These are phyloP conservation scores for Nakaseomyces glabratus DNA, from an alignment of 1,139 yeast genomes.

Conservation along the genomic window DNA sequence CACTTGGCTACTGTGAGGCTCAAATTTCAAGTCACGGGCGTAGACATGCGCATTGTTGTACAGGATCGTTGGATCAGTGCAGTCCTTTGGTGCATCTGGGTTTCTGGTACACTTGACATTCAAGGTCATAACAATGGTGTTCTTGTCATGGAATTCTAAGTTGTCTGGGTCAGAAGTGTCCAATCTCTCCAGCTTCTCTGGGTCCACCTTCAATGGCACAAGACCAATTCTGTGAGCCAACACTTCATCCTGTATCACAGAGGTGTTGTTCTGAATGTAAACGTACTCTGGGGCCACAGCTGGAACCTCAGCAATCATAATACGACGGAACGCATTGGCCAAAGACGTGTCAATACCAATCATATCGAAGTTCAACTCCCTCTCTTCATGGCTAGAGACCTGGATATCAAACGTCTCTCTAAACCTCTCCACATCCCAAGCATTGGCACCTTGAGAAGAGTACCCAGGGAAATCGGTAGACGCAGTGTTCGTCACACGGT, in stretches of 20 bases:
- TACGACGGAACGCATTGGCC: slow-evolving; percentile 94
- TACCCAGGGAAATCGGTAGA: slow-evolving; percentile 90
- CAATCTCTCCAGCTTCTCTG: slow-evolving; percentile 78
- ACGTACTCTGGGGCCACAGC: slow-evolving; percentile 91
- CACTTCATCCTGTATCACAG: slow-evolving; percentile 95
- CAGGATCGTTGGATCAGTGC: slow-evolving; percentile 74
- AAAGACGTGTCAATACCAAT: slow-evolving; percentile 81
- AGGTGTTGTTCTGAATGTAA: slow-evolving; percentile 84
- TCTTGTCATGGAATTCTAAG: slow-evolving; percentile 71
- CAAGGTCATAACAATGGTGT: slow-evolving; percentile 76
- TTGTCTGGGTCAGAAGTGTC: slow-evolving; percentile 55
- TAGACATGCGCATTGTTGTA: slow-evolving; percentile 80
- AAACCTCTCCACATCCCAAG: slow-evolving; percentile 84
- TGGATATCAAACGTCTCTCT: slow-evolving; percentile 60
- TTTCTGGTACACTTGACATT: slow-evolving; percentile 78
- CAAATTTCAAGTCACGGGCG: slow-evolving; percentile 80
- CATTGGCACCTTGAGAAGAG: slow-evolving; percentile 50
- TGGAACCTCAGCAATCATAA: slow-evolving; percentile 95
- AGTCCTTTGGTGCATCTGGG: slow-evolving; percentile 70
- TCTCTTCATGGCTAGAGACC: slow-evolving; percentile 54
- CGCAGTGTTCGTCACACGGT: slow-evolving; percentile 80
- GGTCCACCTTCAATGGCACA: slow-evolving; percentile 82
- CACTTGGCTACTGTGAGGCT: slow-evolving; percentile 81
- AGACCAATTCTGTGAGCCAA: slow-evolving; percentile 91
- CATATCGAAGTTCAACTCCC: slow-evolving; percentile 79